Evolutionary conservation across 169 alveolate genomes (phyloP).

Genomic region (Cardiosporidium cionae): DNA sequence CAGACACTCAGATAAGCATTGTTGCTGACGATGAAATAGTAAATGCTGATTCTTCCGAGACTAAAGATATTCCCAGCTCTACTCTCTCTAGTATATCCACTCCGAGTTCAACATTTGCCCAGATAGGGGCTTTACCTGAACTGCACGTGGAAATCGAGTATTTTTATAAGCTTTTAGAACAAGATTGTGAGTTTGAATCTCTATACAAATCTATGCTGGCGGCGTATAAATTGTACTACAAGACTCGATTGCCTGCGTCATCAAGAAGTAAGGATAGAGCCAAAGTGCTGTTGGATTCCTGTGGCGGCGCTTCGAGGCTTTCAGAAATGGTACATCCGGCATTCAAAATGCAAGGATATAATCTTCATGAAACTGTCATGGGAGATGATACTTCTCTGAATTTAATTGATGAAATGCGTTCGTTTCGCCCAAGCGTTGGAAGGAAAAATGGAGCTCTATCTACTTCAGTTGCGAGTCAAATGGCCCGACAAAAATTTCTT

Average conservation of each 20-base stretch:
- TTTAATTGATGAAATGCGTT: background rate
- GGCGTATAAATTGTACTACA: constrained; percentile 39
- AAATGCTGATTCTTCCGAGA: background rate
- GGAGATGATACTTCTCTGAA: background rate
- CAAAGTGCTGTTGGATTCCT: constrained; percentile 13
- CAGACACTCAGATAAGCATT: background rate
- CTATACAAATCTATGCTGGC: constrained; percentile 37
- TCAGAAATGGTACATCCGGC: constrained; percentile 9
- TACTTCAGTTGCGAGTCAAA: background rate
- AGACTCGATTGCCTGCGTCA: constrained; percentile 48
- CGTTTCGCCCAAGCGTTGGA: background rate
- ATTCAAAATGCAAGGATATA: background rate
- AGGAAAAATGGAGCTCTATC: background rate
- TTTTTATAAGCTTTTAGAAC: constrained; percentile 14
- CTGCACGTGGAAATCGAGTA: constrained; percentile 30
- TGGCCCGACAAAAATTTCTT: background rate
- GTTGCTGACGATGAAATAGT: background rate
- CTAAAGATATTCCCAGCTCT: background rate
- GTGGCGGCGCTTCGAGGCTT: constrained; percentile 21
- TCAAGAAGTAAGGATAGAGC: constrained; percentile 32
- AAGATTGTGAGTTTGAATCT: constrained; percentile 28
- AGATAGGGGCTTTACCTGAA: constrained; percentile 17
- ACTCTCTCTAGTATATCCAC: background rate
- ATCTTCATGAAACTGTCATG: background rate
- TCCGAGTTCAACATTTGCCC: no score